Evolutionary conservation across 2,329 filamentous ascomycete species (phyloP).

Genomic region (Claviceps sp.): DNA sequence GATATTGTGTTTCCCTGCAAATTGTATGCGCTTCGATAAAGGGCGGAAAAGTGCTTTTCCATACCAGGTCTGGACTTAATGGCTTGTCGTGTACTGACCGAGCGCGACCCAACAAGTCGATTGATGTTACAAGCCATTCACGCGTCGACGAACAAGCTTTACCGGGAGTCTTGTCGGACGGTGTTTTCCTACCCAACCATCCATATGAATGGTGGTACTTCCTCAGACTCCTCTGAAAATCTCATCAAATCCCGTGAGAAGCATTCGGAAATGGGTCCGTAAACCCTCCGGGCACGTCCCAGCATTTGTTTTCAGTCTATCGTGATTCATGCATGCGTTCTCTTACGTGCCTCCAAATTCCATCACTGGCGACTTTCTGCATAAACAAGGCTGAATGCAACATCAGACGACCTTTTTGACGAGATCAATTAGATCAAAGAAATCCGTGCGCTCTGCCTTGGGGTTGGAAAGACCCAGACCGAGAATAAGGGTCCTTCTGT

Average conservation of each 20-base stretch:
- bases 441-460: constrained; percentile 39
- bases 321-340: background rate
- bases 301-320: background rate
- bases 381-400: background rate
- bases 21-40: background rate
- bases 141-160: background rate
- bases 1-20: background rate
- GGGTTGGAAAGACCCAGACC: constrained; percentile 44
- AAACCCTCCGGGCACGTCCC: background rate
- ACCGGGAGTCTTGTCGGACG: background rate
- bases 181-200: background rate
- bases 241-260: background rate
- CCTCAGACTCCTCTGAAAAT: background rate
- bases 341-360: background rate
- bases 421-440: constrained; percentile 53
- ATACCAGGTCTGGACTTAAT: background rate
- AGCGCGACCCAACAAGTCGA: background rate
- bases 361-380: background rate
- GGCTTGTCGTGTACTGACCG: background rate
- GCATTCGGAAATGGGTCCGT: background rate
- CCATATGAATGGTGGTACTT: background rate
- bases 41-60: background rate
- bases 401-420: constrained; percentile 40
- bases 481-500: constrained; percentile 46
- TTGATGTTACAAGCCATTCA: background rate